Percentiles rank a stretch among this genome's conserved stretches.
Evolutionary conservation across 1,284 basidiomycete genomes (phyloP).

Genomic region (Papiliotrema laurentii): DNA sequence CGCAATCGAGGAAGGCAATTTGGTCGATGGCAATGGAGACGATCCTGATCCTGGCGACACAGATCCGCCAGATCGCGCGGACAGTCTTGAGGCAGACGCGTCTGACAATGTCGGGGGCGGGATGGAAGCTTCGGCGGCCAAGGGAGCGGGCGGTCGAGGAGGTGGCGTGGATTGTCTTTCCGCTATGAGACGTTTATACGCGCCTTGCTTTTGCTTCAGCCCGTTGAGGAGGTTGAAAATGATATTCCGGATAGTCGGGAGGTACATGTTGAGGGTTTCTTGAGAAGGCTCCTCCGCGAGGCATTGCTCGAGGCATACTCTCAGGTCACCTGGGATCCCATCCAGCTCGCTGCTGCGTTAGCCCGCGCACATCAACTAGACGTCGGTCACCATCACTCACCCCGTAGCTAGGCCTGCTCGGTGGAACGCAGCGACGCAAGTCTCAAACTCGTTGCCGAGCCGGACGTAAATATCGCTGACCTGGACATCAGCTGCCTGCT

Average conservation of each 20-base stretch:
- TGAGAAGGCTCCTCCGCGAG: constrained; percentile 83
- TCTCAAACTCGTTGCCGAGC: constrained; percentile 95
- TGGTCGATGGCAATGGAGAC: neutral
- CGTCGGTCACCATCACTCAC: constrained; percentile 54
- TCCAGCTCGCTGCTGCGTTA: constrained; percentile 69
- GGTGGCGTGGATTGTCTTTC: constrained; percentile 13
- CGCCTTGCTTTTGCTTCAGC: constrained; percentile 82
- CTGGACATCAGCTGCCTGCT: constrained; percentile 38
- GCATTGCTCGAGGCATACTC: constrained; percentile 81
- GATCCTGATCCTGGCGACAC: neutral
- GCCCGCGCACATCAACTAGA: neutral
- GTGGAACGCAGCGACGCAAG: constrained; percentile 82
- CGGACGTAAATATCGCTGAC: constrained; percentile 97
- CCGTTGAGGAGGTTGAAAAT: constrained; percentile 91
- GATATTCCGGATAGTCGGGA: constrained; percentile 86
- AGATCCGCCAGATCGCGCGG: constrained; percentile 7
- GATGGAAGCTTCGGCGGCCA: neutral
- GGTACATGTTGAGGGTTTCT: constrained; percentile 80
- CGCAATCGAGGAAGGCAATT: constrained; percentile 19
- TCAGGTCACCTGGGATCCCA: constrained; percentile 82
- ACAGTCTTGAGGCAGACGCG: constrained; percentile 4
- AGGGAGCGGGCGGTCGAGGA: neutral
- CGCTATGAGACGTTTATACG: constrained; percentile 52
- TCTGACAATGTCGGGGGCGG: neutral
- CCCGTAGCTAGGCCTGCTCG: constrained; percentile 83